Base-by-base conservation (phyloP, 352 stramenopile species). In the Phytopythium cucurbitacearum region DNA sequence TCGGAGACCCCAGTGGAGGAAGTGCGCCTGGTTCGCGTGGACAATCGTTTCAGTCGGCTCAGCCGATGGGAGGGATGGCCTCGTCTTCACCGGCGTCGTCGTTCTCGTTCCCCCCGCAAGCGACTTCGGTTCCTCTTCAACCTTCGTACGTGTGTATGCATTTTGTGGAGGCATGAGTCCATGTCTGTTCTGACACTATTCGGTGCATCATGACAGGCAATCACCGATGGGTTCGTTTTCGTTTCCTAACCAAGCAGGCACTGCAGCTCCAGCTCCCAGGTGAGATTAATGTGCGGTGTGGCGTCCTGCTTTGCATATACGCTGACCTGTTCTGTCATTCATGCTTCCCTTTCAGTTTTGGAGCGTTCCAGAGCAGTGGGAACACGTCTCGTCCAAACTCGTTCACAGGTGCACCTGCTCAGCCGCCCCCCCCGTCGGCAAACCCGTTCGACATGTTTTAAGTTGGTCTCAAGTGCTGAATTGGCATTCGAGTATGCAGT, bases 391-490 rank as follows among this genome's bases (percentile, higher is more conserved):
- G 44, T 4, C 44, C 51, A 11, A 57, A 57, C 44, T 63, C 53
- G 9, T 80, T 80, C 48, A 58, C 48, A 21, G 51, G 71, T 52
- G 66, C 75, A 11, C 60, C 70, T 48, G 52, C 45, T 11, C 73
- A 71, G 57, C 51, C 55, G 3, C 34, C 60, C 5, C 62, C 70
- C 13, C 62, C 71, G 40, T 56, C 80, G 33, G 71, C 80, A 37
- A 93, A 93, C 55, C 83, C 80, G 48, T 91, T 93, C 64, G 83
- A 93, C 60, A 80, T 93, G 76, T 90, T 93, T 65, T 93, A 60
- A 83, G n/a, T 9, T 28, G 45, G 16, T 28, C 21, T 2, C 21
- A 28, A 28, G 21, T 28, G 21, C 21, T 28, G 21, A 28, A 28
- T 28, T 28, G 21, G 21, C 21, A 28, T 28, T 28, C 21, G 21